These are phyloP conservation scores for Glycine latifolia DNA, from an alignment of 306 rosid genomes.

Conservation along the genomic window DNA sequence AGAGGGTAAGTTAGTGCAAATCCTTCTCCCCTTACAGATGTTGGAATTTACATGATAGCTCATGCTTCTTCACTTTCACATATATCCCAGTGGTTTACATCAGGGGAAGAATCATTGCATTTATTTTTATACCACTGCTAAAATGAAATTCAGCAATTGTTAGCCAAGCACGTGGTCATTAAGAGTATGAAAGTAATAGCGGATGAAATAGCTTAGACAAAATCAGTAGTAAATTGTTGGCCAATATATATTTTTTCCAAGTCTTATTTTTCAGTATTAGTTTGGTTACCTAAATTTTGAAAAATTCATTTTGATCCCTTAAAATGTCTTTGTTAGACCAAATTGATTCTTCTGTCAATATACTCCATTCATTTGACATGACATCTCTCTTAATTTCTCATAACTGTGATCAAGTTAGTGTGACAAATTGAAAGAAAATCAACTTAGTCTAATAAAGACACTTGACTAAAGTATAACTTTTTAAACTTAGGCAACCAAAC, in stretches of 20 bases:
- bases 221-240: neutral
- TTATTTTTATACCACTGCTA: neutral
- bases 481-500: neutral
- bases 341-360: neutral
- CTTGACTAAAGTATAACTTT: neutral
- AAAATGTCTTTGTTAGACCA: neutral
- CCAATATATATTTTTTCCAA: neutral
- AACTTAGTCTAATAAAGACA: neutral
- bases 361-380: neutral
- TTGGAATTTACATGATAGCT: neutral
- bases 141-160: neutral
- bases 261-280: neutral
- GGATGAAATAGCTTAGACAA: neutral
- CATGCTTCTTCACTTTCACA: constrained; percentile 11
- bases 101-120: neutral
- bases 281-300: neutral
- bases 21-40: neutral
- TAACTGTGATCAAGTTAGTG: neutral
- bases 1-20: constrained; percentile 52
- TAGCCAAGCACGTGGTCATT: neutral
- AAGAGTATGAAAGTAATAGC: neutral
- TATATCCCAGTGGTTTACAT: neutral
- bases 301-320: neutral
- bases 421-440: neutral
- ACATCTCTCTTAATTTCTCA: neutral